Percentiles rank a stretch among this genome's conserved stretches.
These are phyloP conservation scores for Staphylotrichum longicolle DNA, from an alignment of 495 filamentous ascomycete species.

Conservation along the genomic window DNA sequence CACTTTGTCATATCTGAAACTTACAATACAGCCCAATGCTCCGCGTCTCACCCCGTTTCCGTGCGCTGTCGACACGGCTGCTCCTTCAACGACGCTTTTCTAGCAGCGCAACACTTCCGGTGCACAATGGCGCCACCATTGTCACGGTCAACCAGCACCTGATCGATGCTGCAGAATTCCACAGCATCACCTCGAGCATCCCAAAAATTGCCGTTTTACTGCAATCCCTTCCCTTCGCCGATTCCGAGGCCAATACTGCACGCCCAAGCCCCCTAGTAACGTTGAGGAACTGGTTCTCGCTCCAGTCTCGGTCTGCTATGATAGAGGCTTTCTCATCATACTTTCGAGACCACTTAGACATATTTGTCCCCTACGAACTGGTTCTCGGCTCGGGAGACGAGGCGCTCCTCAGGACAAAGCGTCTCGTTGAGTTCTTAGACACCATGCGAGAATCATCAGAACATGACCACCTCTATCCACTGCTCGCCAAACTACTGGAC, in stretches of 20 bases:
- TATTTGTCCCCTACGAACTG: conserved; percentile 14
- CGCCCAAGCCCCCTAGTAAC: too few species aligned
- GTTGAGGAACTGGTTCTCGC: too few species aligned
- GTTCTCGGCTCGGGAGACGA: background rate
- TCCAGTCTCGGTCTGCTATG: too few species aligned
- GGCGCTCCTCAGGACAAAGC: background rate
- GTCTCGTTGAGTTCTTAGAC: too few species aligned
- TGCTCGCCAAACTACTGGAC: too few species aligned
- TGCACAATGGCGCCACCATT: background rate
- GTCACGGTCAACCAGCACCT: background rate
- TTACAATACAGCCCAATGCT: background rate
- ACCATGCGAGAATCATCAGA: too few species aligned
- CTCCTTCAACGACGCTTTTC: conserved; percentile 1
- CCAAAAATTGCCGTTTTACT: too few species aligned
- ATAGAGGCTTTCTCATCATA: background rate
- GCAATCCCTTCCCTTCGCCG: too few species aligned
- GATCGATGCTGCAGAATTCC: background rate
- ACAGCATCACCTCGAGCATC: too few species aligned
- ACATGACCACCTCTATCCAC: too few species aligned
- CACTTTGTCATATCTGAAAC: background rate
- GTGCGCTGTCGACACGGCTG: background rate
- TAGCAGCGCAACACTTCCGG: background rate
- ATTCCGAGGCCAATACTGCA: too few species aligned
- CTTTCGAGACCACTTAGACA: background rate
- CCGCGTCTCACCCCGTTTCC: background rate